phyloP scores from a whole-genome alignment of 371 early-diverging fungal species.

The Gilbertella persicaria region DNA sequence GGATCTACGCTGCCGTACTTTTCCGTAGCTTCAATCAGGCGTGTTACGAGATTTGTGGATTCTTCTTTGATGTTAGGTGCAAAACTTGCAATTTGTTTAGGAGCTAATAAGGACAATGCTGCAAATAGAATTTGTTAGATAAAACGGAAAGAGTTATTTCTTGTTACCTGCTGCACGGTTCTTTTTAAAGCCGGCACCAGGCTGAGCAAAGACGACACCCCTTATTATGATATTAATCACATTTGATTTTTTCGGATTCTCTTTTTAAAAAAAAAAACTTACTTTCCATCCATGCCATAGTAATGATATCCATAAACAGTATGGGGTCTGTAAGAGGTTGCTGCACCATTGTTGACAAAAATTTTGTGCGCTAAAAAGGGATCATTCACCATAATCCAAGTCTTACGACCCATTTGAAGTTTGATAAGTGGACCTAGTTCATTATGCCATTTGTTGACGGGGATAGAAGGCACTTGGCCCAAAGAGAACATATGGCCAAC shows the following conservation, averaged over 20 bases:
- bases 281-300: slow-evolving; percentile 15
- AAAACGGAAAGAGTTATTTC: neutral
- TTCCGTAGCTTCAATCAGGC: neutral
- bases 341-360: slow-evolving; percentile 17
- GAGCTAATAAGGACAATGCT: slow-evolving; percentile 5
- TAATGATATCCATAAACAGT: neutral
- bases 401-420: slow-evolving; percentile 14
- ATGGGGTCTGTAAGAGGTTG: slow-evolving; percentile 10
- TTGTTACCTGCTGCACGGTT: slow-evolving; percentile 5
- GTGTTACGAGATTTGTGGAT: neutral
- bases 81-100: slow-evolving; percentile 4
- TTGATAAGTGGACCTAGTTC: slow-evolving; percentile 15
- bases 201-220: slow-evolving; percentile 13
- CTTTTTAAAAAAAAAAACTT: neutral
- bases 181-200: slow-evolving; percentile 2
- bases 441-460: slow-evolving; percentile 19
- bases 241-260: neutral
- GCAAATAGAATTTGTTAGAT: neutral
- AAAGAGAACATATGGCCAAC: slow-evolving; percentile 22
- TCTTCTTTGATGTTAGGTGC: slow-evolving; percentile 4
- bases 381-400: slow-evolving; percentile 15
- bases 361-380: slow-evolving; percentile 21
- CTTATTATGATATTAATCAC: neutral
- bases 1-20: slow-evolving; percentile 1
- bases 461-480: slow-evolving; percentile 5